phyloP scores from a whole-genome alignment of 352 stramenopile species.

The Phytophthora sojae region DNA sequence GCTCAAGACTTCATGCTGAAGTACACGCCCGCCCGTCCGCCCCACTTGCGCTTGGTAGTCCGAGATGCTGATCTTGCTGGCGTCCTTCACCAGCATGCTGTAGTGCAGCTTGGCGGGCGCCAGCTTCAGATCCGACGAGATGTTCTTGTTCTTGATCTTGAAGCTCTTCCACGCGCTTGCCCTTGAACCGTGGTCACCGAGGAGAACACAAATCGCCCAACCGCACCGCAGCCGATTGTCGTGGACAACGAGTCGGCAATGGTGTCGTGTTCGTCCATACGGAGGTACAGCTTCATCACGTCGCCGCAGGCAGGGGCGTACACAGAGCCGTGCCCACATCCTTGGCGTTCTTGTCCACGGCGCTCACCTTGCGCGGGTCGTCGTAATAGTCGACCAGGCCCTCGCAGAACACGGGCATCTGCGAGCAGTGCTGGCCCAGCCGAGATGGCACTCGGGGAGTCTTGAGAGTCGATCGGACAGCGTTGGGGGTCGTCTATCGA shows the following conservation, averaged over 20 bases:
- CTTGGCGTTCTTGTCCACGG: slow-evolving; percentile 96
- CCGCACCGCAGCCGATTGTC: slow-evolving; percentile 98
- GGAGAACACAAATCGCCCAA: slow-evolving; percentile 94
- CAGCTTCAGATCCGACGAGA: slow-evolving; percentile 98
- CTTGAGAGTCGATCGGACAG: too few species aligned
- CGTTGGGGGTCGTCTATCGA: too few species aligned
- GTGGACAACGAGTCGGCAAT: slow-evolving; percentile 99
- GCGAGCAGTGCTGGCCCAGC: too few species aligned
- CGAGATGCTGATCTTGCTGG: slow-evolving; percentile 99
- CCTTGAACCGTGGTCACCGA: too few species aligned
- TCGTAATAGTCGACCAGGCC: slow-evolving; percentile 99
- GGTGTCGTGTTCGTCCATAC: slow-evolving; percentile 95
- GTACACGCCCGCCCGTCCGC: not conserved
- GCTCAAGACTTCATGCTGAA: too few species aligned
- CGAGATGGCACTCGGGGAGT: too few species aligned
- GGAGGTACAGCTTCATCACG: slow-evolving; percentile 99
- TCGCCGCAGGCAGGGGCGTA: slow-evolving; percentile 98
- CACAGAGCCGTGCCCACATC: slow-evolving; percentile 98
- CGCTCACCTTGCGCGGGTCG: slow-evolving; percentile 98
- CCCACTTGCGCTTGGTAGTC: slow-evolving; percentile 96
- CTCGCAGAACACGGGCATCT: slow-evolving; percentile 94
- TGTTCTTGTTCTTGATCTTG: slow-evolving; percentile 99
- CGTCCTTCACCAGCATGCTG: slow-evolving; percentile 99
- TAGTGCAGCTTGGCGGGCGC: slow-evolving; percentile 99
- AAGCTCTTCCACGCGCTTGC: too few species aligned